These are phyloP conservation scores for Suillus placidus DNA, from an alignment of 768 basidiomycete species.

Conservation along the genomic window DNA sequence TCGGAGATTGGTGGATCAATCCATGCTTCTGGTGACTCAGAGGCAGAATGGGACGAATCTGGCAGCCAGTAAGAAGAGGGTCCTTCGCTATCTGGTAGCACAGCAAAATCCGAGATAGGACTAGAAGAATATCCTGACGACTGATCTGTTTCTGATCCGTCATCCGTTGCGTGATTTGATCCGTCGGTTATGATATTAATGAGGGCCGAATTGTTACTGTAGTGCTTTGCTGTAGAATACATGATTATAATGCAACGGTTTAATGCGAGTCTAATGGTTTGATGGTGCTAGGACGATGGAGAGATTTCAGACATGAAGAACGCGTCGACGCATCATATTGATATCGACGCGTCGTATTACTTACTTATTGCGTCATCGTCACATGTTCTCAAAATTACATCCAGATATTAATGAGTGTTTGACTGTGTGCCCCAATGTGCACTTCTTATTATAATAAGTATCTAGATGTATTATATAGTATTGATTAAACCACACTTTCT, in stretches of 20 bases:
- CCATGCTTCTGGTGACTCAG: background rate
- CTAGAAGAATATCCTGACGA: background rate
- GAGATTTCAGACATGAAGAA: background rate
- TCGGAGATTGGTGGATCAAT: background rate
- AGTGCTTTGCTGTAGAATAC: too few relatives aligned
- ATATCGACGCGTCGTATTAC: background rate
- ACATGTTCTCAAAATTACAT: background rate
- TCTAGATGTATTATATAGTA: too few relatives aligned
- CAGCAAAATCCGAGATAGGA: background rate
- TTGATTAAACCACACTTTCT: too few relatives aligned
- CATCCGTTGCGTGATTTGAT: background rate
- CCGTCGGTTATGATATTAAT: background rate
- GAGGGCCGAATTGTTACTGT: too few relatives aligned
- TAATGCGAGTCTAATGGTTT: background rate
- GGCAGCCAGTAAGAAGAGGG: background rate
- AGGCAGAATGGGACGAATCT: background rate
- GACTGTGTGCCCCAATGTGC: too few relatives aligned
- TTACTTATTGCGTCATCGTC: background rate
- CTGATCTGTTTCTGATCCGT: background rate
- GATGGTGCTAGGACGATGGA: background rate
- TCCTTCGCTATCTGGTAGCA: background rate
- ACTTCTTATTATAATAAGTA: too few relatives aligned
- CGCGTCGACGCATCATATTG: background rate
- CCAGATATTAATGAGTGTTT: too few relatives aligned
- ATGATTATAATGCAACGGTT: too few relatives aligned